Base-by-base conservation (phyloP, 1,284 basidiomycete species). In the Cutaneotrichosporon sp. region DNA sequence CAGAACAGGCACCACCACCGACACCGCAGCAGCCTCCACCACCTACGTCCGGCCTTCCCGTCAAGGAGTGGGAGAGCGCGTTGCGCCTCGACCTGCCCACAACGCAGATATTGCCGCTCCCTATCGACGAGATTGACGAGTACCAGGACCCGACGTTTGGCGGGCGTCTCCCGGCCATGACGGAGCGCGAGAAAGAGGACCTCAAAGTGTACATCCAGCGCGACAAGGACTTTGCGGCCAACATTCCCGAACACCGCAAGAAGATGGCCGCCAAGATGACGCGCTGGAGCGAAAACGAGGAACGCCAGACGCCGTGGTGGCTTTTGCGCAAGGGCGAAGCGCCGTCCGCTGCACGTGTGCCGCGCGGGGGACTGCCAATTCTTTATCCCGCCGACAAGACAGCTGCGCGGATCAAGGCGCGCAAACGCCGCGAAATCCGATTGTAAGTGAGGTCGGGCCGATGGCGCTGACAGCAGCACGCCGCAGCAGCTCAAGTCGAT, bases 101-200 rank as follows among this genome's bases (percentile, higher is more conserved):
- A 47, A 89, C 87, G 7, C 78, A 79, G 17, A 78, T 89, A 46
- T 80, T 81, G 9, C 74, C 80, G 49, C 80, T 90, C 2, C 84
- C 86, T 4, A 76, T 83, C 39, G 70, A 76, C 46, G 78, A 59
- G 23, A 49, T 64, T 17, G 70, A 70, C 22, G 70, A 70, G 54
- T 36, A 43, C 33, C 80, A 47, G 78, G 83, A 59, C 58, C 68
- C 74, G 5, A 76, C 74, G 8, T 75, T 75, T 43, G 74, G 76
- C 3, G 76, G 77, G 40, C 66, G 69, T 39, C 83, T 88, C 46
- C 84, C 83, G 2, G 68, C 79, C 0, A 74, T 92, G 34, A 65
- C 69, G 1, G 72, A 75, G 13, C 68, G 69, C 10, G 80, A 84
- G 61, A 78, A 80, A 48, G 54, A 55, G 21, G 61, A 78, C 21